Base-by-base conservation (phyloP, 345 rosid genomes). In the Turnera subulata region DNA sequence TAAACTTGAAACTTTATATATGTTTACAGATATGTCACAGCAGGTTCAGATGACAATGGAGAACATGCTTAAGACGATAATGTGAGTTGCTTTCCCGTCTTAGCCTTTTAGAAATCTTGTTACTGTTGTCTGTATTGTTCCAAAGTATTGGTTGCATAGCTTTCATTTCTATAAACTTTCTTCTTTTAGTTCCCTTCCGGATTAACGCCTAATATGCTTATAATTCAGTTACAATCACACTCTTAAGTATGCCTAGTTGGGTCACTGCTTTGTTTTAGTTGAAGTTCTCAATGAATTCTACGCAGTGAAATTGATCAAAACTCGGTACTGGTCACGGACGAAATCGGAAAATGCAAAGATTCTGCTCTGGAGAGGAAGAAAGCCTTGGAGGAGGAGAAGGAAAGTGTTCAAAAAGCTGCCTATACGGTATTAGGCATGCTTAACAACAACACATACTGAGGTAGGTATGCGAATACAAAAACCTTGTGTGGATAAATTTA, bases 231-330 rank as follows among this genome's bases (percentile, higher is more conserved):
- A 19, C 4, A 29, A 29, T 29, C 35, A 29, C 35, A 29, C 35
- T 29, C 35, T 29, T 29, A 29, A 29, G 35, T 29, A 29, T 29
- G 8, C 35, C 4, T n/a, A n/a, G 0, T 52, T 60, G n/a, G n/a
- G n/a, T 16, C 38, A 10, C 25, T 24, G 11, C n/a, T 19, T 33
- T 35, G 29, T 17, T 26, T 24, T 42, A 20, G 1, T 45, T 21
- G 17, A n/a, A n/a, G n/a, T 32, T 26, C 52, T 61, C 61, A 40
- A 37, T 49, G 64, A 18, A 53, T 17, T 39, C 32, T 47, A 11
- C 67, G 68, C 78, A 93, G 99, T 65, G 96, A 93, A 76, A 73
- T 88, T 46, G 95, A 89, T 71, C 91, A 85, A 67, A 82, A 68
- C 72, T 70, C 91, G 32, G 66, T 55, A 47, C 90, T 76, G 65